Base-by-base conservation (phyloP, 495 filamentous ascomycete genomes). In the Penicillium egyptiacum region DNA sequence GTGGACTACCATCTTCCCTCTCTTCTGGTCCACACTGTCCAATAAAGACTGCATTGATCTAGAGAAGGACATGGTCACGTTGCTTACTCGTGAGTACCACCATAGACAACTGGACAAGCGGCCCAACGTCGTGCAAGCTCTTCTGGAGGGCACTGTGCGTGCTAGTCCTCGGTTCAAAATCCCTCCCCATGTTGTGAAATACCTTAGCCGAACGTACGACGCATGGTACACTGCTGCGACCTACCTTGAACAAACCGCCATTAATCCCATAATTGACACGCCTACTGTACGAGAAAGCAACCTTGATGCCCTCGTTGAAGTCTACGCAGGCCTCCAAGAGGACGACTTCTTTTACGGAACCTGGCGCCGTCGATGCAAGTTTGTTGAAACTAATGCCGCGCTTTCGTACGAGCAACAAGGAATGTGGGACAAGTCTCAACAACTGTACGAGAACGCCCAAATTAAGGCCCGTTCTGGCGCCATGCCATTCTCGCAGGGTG, bases 351-450 rank as follows among this genome's bases (percentile, higher is more conserved):
- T 97, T 76, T 98, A 98, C 56, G 95, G 95, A 5, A 93, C 92
- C 16, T 99, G 95, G 95, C 86, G 95, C 53, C 86, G 95, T 40
- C 86, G 95, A 39, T 95, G 90, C 66, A 89, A 94, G 63, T 99
- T 94, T 64, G 86, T 97, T 5, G 95, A 98, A 74, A 97, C 93
- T 11, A 99, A 98, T 63, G 88, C 93, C 23, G 95, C 92, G 0
- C 75, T 99, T 9, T 99, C 95, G 0, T 99, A 96, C 62, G 95
- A 99, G 73, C 95, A 99, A 66, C 92, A 94, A 64, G 95, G 95
- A 23, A 96, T 97, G 88, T 99, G 95, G 94, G 94, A 97, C 60
- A 96, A 96, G 67, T 89, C 95, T 12, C 95, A 98, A 71, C 85
- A 88, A 61, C 87, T 96, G 75, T 99, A 97, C 71, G 95, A 99